Base-by-base conservation (phyloP, 495 filamentous ascomycete species). In the Podospora tetraspora region DNA sequence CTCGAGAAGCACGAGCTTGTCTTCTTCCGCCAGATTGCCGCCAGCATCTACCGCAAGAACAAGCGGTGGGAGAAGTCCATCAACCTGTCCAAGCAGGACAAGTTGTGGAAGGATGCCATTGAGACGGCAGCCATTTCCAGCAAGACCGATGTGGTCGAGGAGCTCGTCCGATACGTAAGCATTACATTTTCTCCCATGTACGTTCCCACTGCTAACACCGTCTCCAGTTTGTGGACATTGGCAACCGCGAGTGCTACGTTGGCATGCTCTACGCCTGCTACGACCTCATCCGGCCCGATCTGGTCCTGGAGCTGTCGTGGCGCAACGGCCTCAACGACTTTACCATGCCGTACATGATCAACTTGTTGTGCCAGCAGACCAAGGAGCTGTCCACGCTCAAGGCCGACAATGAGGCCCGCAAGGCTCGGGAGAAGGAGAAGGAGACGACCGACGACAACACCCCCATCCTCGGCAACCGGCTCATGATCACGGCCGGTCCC, bases 61-160 rank as follows among this genome's bases (percentile, higher is more conserved):
- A 98, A 97, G 89, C 88, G 96, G 68, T 99, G 96, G 96, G 93
- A 96, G 79, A 97, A 98, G 84, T 97, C 95, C n/a, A 98, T 99
- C 79, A 88, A 91, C 62, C 83, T 99, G 60, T 97, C 93, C 12
- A 99, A 99, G 86, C 96, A 98, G 78, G 96, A 99, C 83, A 98
- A 96, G 87, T 84, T 99, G 43, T 99, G 94, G 89, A 97, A 97
- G 85, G 96, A 99, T 85, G 96, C 96, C 29, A 98, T 99, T 71
- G 96, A 99, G 85, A 99, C 96, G 27, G 87, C 96, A 13, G 96
- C 96, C n/a, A 94, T 97, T 59, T 97, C 94, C 67, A 86, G 85
- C 74, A 97, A 97, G 84, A 68, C 85, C 10, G 93, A 97, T 57
- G 91, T 98, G 58, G 96, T 97, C 57, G 96, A 98, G 78, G 96